phyloP scores from a whole-genome alignment of 768 basidiomycete species.

The Lactarius vividus region DNA sequence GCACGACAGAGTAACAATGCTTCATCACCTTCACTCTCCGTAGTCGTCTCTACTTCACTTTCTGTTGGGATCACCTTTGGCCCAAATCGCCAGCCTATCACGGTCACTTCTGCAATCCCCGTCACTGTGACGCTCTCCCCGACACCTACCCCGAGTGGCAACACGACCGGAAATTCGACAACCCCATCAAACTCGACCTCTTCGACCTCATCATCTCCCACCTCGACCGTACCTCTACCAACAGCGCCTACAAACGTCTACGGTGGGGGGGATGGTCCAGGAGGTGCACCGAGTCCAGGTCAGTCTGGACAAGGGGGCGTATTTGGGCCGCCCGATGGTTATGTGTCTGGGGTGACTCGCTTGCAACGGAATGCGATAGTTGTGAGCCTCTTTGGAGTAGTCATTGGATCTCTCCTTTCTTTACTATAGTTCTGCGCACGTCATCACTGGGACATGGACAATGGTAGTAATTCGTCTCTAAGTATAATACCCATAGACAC shows the following conservation, averaged over 20 bases:
- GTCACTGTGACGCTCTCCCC: conserved; percentile 46
- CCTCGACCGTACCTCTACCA: conserved; percentile 46
- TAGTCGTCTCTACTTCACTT: conserved; percentile 28
- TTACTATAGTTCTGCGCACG: conserved; percentile 16
- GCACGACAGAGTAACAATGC: conserved; percentile 14
- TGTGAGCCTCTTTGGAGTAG: conserved; percentile 44
- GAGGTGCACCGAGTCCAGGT: conserved; percentile 64
- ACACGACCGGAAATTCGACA: conserved; percentile 28
- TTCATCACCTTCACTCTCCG: conserved; percentile 15
- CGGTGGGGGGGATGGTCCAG: conserved; percentile 46
- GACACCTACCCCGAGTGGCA: conserved; percentile 28
- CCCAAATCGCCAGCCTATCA: conserved; percentile 42
- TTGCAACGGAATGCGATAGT: conserved; percentile 46
- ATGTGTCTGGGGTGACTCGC: conserved; percentile 54
- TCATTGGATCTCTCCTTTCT: conserved; percentile 29
- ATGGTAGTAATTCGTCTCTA: not conserved
- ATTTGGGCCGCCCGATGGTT: conserved; percentile 67
- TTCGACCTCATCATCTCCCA: conserved; percentile 37
- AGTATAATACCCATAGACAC: conserved; percentile 18
- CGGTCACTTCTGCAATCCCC: conserved; percentile 42
- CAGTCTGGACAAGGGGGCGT: conserved; percentile 42
- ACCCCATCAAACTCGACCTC: conserved; percentile 33
- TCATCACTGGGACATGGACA: conserved; percentile 5
- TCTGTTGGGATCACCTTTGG: conserved; percentile 39
- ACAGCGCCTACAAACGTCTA: conserved; percentile 57